Conservation (phyloP, 2,329 filamentous ascomycete genomes). For the Blastomyces silverae region DNA sequence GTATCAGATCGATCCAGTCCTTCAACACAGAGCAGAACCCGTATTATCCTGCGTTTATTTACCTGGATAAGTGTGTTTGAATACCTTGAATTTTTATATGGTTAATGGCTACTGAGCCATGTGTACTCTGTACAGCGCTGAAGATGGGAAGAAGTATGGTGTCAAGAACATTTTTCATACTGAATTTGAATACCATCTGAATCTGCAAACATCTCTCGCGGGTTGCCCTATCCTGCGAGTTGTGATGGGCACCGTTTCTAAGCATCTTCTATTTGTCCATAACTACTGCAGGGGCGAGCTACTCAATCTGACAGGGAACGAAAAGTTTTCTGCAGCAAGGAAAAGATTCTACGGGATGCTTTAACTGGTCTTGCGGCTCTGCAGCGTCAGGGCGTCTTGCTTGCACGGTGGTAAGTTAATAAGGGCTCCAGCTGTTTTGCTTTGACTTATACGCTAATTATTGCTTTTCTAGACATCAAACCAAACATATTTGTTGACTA, state of each 20-base stretch:
- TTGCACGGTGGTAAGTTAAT: too few species aligned
- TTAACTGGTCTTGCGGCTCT: constrained; percentile 15
- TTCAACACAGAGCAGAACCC: constrained; percentile 16
- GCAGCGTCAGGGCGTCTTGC: constrained; percentile 15
- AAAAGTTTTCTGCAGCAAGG: constrained; percentile 9
- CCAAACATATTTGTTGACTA: constrained; percentile 18
- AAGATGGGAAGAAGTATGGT: too few species aligned
- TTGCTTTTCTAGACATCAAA: constrained; percentile 15
- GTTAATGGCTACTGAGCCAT: too few species aligned
- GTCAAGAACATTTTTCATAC: too few species aligned
- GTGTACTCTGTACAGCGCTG: too few species aligned
- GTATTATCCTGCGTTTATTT: constrained; percentile 16
- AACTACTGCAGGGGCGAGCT: constrained; percentile 9
- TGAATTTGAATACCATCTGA: too few species aligned
- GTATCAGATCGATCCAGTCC: constrained; percentile 14
- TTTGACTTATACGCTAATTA: background rate
- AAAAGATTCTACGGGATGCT: constrained; percentile 15
- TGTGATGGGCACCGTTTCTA: constrained; percentile 9
- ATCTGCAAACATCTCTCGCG: too few species aligned
- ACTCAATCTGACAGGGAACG: constrained; percentile 11
- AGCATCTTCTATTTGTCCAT: constrained; percentile 18
- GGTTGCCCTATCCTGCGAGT: too few species aligned
- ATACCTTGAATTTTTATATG: too few species aligned
- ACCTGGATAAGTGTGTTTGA: constrained; percentile 15
- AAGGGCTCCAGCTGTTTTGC: too few species aligned